Base-by-base conservation (phyloP, 371 early-diverging fungal species). In the Lichtheimia hyalospora region DNA sequence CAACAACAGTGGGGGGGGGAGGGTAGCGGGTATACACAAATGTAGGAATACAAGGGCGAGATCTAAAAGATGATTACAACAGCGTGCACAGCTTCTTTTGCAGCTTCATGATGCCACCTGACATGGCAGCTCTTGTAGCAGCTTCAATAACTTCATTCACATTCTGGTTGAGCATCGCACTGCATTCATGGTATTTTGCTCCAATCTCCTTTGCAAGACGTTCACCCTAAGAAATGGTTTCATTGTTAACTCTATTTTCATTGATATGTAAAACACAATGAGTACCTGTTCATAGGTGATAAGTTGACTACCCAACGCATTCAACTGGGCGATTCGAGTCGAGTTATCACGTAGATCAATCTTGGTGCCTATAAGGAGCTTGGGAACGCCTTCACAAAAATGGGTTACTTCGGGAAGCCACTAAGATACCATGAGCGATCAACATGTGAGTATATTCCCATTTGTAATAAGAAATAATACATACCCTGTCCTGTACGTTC, bases 331-430 rank as follows among this genome's bases (percentile, higher is more conserved):
- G 25, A 73, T 69, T n/a, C 69, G 58, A 13, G 56, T 57, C 8
- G 50, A 42, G 52, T 71, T 60, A 1, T 91, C 88, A 49, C 92
- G 84, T 50, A 92, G 64, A 79, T 96, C 96, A 34, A 83, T 81
- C 77, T 97, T 96, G 61, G 92, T 92, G 2, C 94, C 94, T 27
- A 95, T 92, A 21, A 96, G 82, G 61, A 97, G 83, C 62, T 91
- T 89, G 3, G 97, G 95, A 18, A 88, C 85, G 57, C 82, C 81
- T 61, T 92, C 91, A 53, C 89, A 86, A 70, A 93, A 93, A 70
- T 93, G 91, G 41, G 83, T 83, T 49, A 95, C 87, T 73, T 94
- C 94, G 14, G 94, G 92, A 50, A 85, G 76, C 92, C 93, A 94
- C 85, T 89, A 68, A 20, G 54, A 54, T 54, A 28, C 15, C 15